Evolutionary conservation across 495 filamentous ascomycete species (phyloP).

Genomic region (Penicillium desertorum): DNA sequence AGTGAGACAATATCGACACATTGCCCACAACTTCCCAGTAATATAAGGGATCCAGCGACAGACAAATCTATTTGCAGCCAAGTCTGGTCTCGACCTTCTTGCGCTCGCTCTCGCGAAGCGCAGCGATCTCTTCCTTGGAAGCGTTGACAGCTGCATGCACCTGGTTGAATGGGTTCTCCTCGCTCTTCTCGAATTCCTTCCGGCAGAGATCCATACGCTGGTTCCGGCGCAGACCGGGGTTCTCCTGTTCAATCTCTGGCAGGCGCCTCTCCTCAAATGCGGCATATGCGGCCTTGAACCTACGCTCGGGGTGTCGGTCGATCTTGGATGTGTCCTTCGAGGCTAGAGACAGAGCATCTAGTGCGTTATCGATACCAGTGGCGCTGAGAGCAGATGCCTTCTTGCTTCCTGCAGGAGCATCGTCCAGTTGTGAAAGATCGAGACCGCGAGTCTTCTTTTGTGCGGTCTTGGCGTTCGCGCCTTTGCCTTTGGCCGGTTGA

Average conservation of each 20-base stretch:
- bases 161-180: constrained; percentile 94
- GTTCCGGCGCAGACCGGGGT: constrained; percentile 70
- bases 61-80: constrained; percentile 31
- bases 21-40: neutral
- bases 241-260: constrained; percentile 79
- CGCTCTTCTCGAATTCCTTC: constrained; percentile 89
- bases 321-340: constrained; percentile 57
- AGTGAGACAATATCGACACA: neutral
- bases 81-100: constrained; percentile 72
- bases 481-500: constrained; percentile 57
- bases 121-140: constrained; percentile 72
- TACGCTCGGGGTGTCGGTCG: constrained; percentile 80
- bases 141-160: constrained; percentile 69
- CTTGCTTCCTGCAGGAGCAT: constrained; percentile 40
- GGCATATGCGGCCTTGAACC: constrained; percentile 87
- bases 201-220: constrained; percentile 75
- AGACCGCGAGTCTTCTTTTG: constrained; percentile 68
- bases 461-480: constrained; percentile 57
- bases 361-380: constrained; percentile 83
- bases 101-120: constrained; percentile 65
- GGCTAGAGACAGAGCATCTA: constrained; percentile 77
- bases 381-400: constrained; percentile 63
- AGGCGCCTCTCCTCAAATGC: constrained; percentile 81
- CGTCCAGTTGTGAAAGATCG: constrained; percentile 68
- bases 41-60: neutral